Percentiles rank a stretch among this genome's conserved stretches.
These are phyloP conservation scores for Nannizzia gypsea DNA, from an alignment of 2,329 filamentous ascomycete genomes.

Conservation along the genomic window DNA sequence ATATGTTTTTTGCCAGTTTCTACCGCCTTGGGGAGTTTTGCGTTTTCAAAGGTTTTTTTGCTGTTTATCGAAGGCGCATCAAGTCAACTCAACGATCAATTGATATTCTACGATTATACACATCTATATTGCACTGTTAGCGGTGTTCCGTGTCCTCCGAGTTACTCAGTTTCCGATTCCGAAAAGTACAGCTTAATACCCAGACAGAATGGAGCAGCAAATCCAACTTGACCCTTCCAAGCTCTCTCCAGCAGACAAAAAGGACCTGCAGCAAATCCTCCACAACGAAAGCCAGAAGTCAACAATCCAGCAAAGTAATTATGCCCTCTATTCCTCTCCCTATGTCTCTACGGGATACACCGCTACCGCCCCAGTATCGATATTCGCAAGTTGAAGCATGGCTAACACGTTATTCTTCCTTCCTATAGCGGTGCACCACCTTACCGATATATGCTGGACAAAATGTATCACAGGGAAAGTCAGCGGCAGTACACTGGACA, in stretches of 20 bases:
- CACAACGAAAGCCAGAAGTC: conserved; percentile 75
- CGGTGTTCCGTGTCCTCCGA: neutral
- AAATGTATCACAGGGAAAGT: conserved; percentile 77
- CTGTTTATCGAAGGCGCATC: neutral
- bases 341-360: neutral
- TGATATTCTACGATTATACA: neutral
- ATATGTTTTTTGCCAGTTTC: neutral
- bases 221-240: conserved; percentile 52
- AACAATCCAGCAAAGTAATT: conserved; percentile 40
- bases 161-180: neutral
- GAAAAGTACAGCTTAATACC: neutral
- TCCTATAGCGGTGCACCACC: conserved; percentile 48
- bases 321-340: neutral
- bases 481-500: conserved; percentile 59
- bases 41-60: neutral
- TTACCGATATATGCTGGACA: conserved; percentile 78
- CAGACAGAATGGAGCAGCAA: conserved; percentile 25
- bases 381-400: neutral
- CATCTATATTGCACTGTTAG: no score
- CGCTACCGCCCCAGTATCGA: neutral
- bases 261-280: conserved; percentile 77
- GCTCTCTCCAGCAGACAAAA: conserved; percentile 71
- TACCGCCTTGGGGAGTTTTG: neutral
- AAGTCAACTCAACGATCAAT: neutral
- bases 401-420: conserved; percentile 1